Base-by-base conservation (phyloP, 2,329 filamentous ascomycete species). In the Colletotrichum higginsianum region DNA sequence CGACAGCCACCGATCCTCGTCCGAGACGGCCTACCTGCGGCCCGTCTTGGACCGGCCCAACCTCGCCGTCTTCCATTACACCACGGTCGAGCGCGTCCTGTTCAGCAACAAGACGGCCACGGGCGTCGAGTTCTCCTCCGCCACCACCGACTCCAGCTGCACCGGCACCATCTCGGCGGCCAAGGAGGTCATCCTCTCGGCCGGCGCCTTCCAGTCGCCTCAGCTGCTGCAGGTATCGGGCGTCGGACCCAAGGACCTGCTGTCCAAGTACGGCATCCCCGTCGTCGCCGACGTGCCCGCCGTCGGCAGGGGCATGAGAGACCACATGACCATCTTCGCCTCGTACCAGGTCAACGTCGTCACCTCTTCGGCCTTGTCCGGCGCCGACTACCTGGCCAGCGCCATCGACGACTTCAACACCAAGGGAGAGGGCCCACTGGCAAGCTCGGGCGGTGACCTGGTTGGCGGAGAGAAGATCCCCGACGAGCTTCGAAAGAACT, bases 131-230 rank as follows among this genome's bases (percentile, higher is more conserved):
- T 16, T 26, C 7, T 18, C 52, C 12, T 40, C 52, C 2, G 18
- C 52, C 9, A 9, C 52, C 2, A n/a, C 52, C 9, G 23, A 4
- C 13, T 18, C 23, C n/a, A 40, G 4, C 35, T 56, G 26, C 18
- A 13, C 18, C 6, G 15, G 21, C 26, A 56, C 52, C 7, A 40
- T 56, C 26, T 30, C 26, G 9, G 52, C 52, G 3, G 35, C 13
- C 4, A 56, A 56, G 35, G 52, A 56, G 18, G 52, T 56, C 26
- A 56, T 56, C 15, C 18, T 56, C 23, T 13, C 52, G 26, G 52
- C 52, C 13, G 52, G 52, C 12, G 23, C 23, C 15, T 30, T 56
- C 52, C 23, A 56, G 52, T 56, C 52, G 26, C 52, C 52, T 13
- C 52, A 56, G 18, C 35, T 56, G 21, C n/a, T 56, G 26, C 52